Evolutionary conservation across 176 grass and related monocot species (phyloP).

Genomic region (Panicum miliaceum): DNA sequence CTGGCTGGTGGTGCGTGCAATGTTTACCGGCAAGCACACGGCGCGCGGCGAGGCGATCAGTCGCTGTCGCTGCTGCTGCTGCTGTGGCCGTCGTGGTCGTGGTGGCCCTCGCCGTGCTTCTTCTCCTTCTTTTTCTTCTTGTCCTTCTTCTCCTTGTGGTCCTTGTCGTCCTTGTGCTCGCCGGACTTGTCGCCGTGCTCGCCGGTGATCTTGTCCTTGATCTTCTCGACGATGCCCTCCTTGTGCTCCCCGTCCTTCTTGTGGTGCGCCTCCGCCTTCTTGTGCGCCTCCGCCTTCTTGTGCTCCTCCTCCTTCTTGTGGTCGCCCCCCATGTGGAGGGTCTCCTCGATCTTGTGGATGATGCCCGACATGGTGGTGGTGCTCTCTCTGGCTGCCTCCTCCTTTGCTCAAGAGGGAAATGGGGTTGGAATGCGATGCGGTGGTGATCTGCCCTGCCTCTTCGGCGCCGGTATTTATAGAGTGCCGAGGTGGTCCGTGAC

Average conservation of each 20-base stretch:
- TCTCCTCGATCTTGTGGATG: conserved; percentile 91
- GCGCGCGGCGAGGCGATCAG: conserved; percentile 30
- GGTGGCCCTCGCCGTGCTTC: conserved; percentile 61
- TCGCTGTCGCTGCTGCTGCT: conserved; percentile 92
- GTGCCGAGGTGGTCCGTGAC: neutral
- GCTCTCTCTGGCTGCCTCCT: neutral
- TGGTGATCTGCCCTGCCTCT: conserved; percentile 31
- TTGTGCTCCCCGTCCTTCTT: conserved; percentile 68
- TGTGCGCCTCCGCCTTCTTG: conserved; percentile 61
- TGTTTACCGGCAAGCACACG: conserved; percentile 14
- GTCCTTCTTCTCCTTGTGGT: conserved; percentile 67
- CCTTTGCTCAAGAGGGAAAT: conserved; percentile 11
- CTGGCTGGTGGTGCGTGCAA: neutral
- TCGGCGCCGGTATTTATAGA: conserved; percentile 55
- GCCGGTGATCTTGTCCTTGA: conserved; percentile 91
- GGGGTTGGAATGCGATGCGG: neutral
- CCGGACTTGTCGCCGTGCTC: conserved; percentile 54
- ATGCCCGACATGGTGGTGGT: conserved; percentile 77
- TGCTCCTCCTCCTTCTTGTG: conserved; percentile 69
- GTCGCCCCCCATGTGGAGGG: conserved; percentile 83
- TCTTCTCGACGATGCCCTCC: conserved; percentile 72
- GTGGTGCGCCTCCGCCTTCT: conserved; percentile 51
- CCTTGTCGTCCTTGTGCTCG: conserved; percentile 47
- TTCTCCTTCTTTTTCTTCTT: conserved; percentile 54
- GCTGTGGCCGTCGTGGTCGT: conserved; percentile 46